Base-by-base conservation (phyloP, 2,329 filamentous ascomycete species). In the Microsporum canis region DNA sequence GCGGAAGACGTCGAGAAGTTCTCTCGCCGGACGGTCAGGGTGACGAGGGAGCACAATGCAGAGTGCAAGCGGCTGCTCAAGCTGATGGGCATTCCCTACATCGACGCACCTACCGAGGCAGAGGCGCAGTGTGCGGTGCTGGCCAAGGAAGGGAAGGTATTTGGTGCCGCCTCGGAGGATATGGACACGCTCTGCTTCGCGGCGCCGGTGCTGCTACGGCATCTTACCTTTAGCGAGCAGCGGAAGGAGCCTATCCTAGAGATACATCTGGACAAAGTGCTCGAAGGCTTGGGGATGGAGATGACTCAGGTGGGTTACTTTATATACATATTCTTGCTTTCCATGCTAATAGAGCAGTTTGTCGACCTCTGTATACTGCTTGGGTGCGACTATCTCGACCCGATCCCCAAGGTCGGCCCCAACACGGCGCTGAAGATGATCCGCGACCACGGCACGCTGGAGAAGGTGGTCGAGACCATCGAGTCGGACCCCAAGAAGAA, bases 131-230 rank as follows among this genome's bases (percentile, higher is more conserved):
- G 94, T 73, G 94, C 94, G 2, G 88, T 87, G 45, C 80, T 99
- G 64, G 94, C 94, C 0, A 82, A 88, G 63, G 91, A 89, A 3
- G 92, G 91, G 41, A 97, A 97, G 77, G 94, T 99, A 58, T 99
- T 95, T 72, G 94, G 91, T 2, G 94, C 94, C 23, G 94, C 94
- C 2, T 95, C 89, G 65, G 94, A 99, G 76, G 94, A 99, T 76
- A 99, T 99, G 94, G 94, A 99, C 71, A 99, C 94, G 0, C 79
- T 99, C 60, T 97, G 92, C 70, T 99, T 99, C 75, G 86, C 96
- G 69, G 82, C 91, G 58, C 94, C 94, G 0, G 91, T 99, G 62
- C 78, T 99, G 55, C 78, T 99, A 65, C 84, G 94, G 57, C 91
- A 99, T 76, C 82, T 99, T 65, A 99, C 94, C 1, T 97, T 96